phyloP scores from a whole-genome alignment of 345 rosid species.

The Pseudoturritis turrita region DNA sequence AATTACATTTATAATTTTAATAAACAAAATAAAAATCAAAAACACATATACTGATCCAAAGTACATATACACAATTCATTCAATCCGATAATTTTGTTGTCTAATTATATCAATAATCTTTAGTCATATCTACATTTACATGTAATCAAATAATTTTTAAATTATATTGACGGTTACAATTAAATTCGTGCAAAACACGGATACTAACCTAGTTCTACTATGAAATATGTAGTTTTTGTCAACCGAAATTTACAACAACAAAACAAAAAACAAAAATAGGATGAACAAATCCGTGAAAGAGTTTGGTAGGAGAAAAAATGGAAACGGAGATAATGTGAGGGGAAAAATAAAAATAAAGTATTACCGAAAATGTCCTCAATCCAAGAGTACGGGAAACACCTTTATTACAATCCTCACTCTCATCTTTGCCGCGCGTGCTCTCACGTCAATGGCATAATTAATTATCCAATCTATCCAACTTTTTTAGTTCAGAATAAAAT shows the following conservation, averaged over 20 bases:
- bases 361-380: constrained; percentile 60
- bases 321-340: constrained; percentile 59
- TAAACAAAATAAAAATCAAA: not conserved
- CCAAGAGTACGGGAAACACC: constrained; percentile 71
- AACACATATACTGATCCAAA: too few relatives aligned
- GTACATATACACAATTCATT: too few relatives aligned
- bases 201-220: too few relatives aligned
- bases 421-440: constrained; percentile 27
- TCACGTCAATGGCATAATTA: not conserved
- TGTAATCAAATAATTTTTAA: too few relatives aligned
- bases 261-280: not conserved
- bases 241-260: not conserved
- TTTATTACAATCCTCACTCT: constrained; percentile 18
- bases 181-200: too few relatives aligned
- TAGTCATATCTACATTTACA: too few relatives aligned
- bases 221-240: not conserved
- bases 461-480: not conserved
- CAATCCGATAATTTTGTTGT: too few relatives aligned
- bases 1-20: too few relatives aligned
- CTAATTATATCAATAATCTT: too few relatives aligned
- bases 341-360: constrained; percentile 27
- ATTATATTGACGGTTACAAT: too few relatives aligned
- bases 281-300: constrained; percentile 22
- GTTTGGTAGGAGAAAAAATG: constrained; percentile 42
- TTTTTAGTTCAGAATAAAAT: too few relatives aligned